Evolutionary conservation across 345 rosid genomes (phyloP).

Genomic region (Cardamine resedifolia): DNA sequence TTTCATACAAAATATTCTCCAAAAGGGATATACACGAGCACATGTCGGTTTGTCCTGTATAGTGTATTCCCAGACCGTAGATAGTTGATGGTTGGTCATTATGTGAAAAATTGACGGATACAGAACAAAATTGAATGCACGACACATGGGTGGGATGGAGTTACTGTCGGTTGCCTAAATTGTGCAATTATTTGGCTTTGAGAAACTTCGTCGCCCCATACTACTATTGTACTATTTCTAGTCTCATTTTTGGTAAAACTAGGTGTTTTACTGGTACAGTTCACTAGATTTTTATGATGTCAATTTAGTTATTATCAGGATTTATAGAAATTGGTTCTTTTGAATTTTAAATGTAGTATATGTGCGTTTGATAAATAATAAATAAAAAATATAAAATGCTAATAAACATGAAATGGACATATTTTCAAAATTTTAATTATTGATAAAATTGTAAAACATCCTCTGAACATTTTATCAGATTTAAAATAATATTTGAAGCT

Average conservation of each 20-base stretch:
- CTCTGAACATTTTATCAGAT: not conserved
- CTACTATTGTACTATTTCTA: slow-evolving; percentile 3
- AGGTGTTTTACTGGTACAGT: not conserved
- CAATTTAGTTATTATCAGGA: not conserved
- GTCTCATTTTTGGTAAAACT: slow-evolving; percentile 13
- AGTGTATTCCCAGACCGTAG: not conserved
- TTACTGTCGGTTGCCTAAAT: slow-evolving; percentile 11
- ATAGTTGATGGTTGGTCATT: slow-evolving; percentile 21
- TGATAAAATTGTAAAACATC: not conserved
- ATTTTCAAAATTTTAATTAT: not conserved
- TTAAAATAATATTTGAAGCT: not conserved
- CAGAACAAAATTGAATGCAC: slow-evolving; percentile 17
- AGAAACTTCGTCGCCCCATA: not conserved
- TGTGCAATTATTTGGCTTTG: not conserved
- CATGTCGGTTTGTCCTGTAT: slow-evolving; percentile 12
- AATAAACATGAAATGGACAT: not conserved
- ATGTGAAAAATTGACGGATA: slow-evolving; percentile 10
- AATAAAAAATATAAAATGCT: too few species aligned
- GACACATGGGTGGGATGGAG: slow-evolving; percentile 19
- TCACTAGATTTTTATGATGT: not conserved
- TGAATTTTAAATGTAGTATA: too few species aligned
- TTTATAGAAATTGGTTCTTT: too few species aligned
- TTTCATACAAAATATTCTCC: not conserved
- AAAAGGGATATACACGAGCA: not conserved
- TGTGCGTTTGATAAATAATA: not conserved